A percentile compares a stretch with the other conserved stretches of the same genome.
Evolutionary conservation across 2,329 filamentous ascomycete genomes (phyloP).

Genomic region (Pyrenophora teres): DNA sequence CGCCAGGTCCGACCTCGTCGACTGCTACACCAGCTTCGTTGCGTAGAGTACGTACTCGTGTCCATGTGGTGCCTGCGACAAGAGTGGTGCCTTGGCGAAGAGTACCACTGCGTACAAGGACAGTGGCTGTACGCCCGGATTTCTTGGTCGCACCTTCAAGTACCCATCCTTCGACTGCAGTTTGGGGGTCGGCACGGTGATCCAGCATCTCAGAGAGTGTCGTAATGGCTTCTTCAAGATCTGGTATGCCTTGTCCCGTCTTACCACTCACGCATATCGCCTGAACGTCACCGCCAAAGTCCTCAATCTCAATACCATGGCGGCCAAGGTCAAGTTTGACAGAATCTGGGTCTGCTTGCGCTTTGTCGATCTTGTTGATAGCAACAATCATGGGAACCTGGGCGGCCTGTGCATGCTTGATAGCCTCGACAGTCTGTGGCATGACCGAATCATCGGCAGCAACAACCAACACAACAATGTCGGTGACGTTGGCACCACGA

Average conservation of each 20-base stretch:
- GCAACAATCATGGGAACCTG: slow-evolving; percentile 96
- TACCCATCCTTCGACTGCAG: slow-evolving; percentile 88
- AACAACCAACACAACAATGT: slow-evolving; percentile 94
- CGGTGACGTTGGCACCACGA: slow-evolving; percentile 91
- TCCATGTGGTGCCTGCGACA: slow-evolving; percentile 87
- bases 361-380: slow-evolving; percentile 96
- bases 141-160: slow-evolving; percentile 89
- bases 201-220: slow-evolving; percentile 89
- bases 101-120: slow-evolving; percentile 87
- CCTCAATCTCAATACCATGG: slow-evolving; percentile 88
- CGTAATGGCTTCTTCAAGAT: slow-evolving; percentile 88
- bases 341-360: slow-evolving; percentile 75
- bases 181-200: slow-evolving; percentile 76
- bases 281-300: slow-evolving; percentile 92
- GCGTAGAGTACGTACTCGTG: slow-evolving; percentile 78
- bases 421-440: slow-evolving; percentile 92
- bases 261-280: slow-evolving; percentile 90
- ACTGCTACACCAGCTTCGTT: slow-evolving; percentile 82
- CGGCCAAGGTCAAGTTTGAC: slow-evolving; percentile 87
- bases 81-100: slow-evolving; percentile 79
- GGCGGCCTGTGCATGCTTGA: slow-evolving; percentile 87
- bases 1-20: slow-evolving; percentile 78
- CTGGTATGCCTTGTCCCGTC: slow-evolving; percentile 87
- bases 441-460: slow-evolving; percentile 97
- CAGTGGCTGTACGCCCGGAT: slow-evolving; percentile 81